phyloP scores from a whole-genome alignment of 352 stramenopile species.

The Phytophthora tentaculata region DNA sequence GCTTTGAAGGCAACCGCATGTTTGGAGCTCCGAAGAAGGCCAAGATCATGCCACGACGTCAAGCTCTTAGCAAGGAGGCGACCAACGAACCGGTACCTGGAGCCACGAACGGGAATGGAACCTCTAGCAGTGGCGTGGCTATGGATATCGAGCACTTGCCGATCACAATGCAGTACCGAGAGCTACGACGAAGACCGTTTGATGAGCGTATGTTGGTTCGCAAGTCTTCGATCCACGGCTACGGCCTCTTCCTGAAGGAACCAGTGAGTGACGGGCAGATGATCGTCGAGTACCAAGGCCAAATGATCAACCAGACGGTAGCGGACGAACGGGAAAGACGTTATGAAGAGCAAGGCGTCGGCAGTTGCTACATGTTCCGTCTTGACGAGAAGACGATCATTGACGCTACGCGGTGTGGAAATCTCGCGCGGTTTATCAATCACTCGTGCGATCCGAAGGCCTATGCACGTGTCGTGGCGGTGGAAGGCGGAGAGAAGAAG shows the following conservation, averaged over 20 bases:
- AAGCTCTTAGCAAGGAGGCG: slow-evolving; percentile 46
- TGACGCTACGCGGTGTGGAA: slow-evolving; percentile 93
- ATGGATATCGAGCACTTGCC: slow-evolving; percentile 87
- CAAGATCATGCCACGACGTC: slow-evolving; percentile 39
- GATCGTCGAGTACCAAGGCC: slow-evolving; percentile 97
- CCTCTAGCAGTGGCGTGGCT: slow-evolving; percentile 41
- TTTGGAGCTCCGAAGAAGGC: slow-evolving; percentile 45
- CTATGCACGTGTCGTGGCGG: slow-evolving; percentile 90
- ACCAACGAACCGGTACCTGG: slow-evolving; percentile 38
- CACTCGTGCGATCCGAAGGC: slow-evolving; percentile 95
- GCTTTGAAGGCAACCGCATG: slow-evolving; percentile 68
- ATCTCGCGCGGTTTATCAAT: slow-evolving; percentile 97
- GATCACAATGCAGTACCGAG: slow-evolving; percentile 91
- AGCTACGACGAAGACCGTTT: slow-evolving; percentile 92
- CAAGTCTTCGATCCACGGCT: slow-evolving; percentile 96
- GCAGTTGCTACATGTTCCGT: slow-evolving; percentile 98
- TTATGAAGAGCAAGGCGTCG: slow-evolving; percentile 94
- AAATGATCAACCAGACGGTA: slow-evolving; percentile 91
- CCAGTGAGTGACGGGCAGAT: slow-evolving; percentile 92
- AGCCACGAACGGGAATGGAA: slow-evolving; percentile 15
- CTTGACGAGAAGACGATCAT: slow-evolving; percentile 95
- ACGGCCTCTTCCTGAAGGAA: slow-evolving; percentile 96
- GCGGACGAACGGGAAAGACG: slow-evolving; percentile 93
- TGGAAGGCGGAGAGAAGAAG: slow-evolving; percentile 93
- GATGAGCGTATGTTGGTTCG: slow-evolving; percentile 91